Base-by-base conservation (phyloP, 176 grass and related monocot species). In the Eleusine coracana region DNA sequence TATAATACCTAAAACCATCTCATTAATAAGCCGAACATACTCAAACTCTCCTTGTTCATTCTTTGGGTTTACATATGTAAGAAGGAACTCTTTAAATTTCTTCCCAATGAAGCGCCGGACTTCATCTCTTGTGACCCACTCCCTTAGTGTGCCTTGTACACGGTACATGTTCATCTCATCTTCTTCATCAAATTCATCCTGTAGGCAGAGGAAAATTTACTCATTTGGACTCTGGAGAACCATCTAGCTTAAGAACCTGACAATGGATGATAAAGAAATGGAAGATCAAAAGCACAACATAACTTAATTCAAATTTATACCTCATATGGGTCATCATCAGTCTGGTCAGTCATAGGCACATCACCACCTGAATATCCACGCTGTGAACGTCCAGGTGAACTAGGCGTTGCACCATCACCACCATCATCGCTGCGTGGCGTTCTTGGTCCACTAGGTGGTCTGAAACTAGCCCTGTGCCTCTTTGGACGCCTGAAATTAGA, bases 151-250 rank as follows among this genome's bases (percentile, higher is more conserved):
- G 80, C 96, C 96, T 93, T 98, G 96, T 61, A 98, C 93, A 40
- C 91, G 92, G 79, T 93, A 98, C 91, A 98, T 98, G 81, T 89
- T 98, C 89, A 93, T 92, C 80, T 99, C 96, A 72, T 88, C 93
- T 87, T 95, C 93, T 81, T 93, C 93, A 90, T 99, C 96, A 87
- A 92, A 92, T 56, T 98, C 96, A 90, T 96, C 96, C 96, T 98
- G 90, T 56, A 56, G 41, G 83, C 61, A 58, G 7, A 66, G n/a
- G 81, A 11, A 1, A 10, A 29, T 63, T 63, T 68, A 51, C 41
- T 38, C 14, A 81, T 46, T 85, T 58, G 2, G 58, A 39, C 11
- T n/a, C 39, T 28, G 63, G 9, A 80, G 13, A 71, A 64, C 55
- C 23, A 63, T 64, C 3, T 80, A 63, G 11, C 15, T 17, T 61